Percentiles rank a stretch among this genome's conserved stretches.
phyloP scores from a whole-genome alignment of 2,329 filamentous ascomycete genomes.

The Fusarium avenaceum region DNA sequence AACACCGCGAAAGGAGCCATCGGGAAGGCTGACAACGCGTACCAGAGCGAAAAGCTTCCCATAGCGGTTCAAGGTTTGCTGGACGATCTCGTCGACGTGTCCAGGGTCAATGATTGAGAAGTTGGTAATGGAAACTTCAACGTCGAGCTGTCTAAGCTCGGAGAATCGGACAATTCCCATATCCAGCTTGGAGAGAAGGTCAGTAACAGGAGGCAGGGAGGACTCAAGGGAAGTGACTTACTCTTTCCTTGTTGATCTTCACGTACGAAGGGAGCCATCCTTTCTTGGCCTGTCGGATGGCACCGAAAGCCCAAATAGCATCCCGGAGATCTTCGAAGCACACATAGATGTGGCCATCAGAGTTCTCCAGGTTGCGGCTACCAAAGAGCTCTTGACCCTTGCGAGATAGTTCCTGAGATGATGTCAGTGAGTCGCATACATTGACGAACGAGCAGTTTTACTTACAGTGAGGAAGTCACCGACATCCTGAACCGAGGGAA shows the following conservation, averaged over 20 bases:
- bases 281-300: conserved; percentile 58
- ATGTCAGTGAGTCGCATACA: conserved; percentile 21
- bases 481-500: conserved; percentile 56
- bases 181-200: conserved; percentile 3
- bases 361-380: conserved; percentile 53
- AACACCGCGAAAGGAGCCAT: conserved; percentile 62
- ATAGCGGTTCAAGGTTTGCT: conserved; percentile 58
- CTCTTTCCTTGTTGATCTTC: conserved; percentile 26
- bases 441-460: neutral
- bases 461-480: conserved; percentile 62
- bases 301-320: conserved; percentile 64
- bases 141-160: conserved; percentile 49
- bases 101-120: conserved; percentile 43
- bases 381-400: conserved; percentile 56
- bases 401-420: conserved; percentile 56
- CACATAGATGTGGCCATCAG: conserved; percentile 63
- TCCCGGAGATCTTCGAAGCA: conserved; percentile 73
- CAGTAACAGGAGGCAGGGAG: neutral
- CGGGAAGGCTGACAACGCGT: conserved; percentile 56
- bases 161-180: conserved; percentile 17
- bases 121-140: conserved; percentile 45
- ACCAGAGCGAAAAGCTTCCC: conserved; percentile 68
- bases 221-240: conserved; percentile 6
- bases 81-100: conserved; percentile 54
- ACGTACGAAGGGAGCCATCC: conserved; percentile 59